These are phyloP conservation scores for Claviceps lovelessii DNA, from an alignment of 2,329 filamentous ascomycete species.

Conservation along the genomic window DNA sequence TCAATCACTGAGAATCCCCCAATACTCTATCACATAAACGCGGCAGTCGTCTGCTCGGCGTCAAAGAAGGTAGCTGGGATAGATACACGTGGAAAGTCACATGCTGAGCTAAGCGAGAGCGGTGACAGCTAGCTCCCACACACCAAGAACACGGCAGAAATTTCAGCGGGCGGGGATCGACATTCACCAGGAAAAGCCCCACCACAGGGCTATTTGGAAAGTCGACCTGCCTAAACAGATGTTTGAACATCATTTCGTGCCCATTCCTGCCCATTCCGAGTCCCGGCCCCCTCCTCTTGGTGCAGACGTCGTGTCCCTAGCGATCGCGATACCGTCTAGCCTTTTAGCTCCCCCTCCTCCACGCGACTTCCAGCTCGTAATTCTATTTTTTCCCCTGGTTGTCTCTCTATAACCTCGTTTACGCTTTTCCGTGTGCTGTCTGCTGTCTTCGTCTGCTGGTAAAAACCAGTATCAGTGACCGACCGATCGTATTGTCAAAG, in stretches of 20 bases:
- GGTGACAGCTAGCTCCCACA: conserved; percentile 29
- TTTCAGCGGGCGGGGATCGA: conserved; percentile 21
- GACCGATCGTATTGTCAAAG: background rate
- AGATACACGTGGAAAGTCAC: conserved; percentile 12
- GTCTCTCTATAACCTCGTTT: background rate
- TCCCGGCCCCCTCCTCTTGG: conserved; percentile 8
- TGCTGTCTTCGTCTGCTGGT: background rate
- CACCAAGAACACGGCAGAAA: conserved; percentile 22
- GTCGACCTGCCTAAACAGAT: conserved; percentile 15
- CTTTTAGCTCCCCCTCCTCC: background rate
- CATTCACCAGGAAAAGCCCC: conserved; percentile 14
- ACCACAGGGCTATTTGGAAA: conserved; percentile 25
- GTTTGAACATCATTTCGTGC: conserved; percentile 14
- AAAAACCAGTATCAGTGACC: background rate
- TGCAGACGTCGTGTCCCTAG: conserved; percentile 6
- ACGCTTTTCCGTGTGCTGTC: background rate
- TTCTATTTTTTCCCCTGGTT: conserved; percentile 3
- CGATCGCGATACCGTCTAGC: conserved; percentile 12
- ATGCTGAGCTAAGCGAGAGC: conserved; percentile 8
- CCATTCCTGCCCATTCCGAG: conserved; percentile 9
- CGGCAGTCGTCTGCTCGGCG: too few relatives aligned
- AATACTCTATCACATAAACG: too few relatives aligned
- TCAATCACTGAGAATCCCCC: too few relatives aligned
- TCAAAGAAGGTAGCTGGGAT: too few relatives aligned
- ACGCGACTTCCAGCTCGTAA: conserved; percentile 10